Percentiles rank a stretch among this genome's conserved stretches.
phyloP scores from a whole-genome alignment of 305 asterid genomes.

The Solanum aculeatissimum region DNA sequence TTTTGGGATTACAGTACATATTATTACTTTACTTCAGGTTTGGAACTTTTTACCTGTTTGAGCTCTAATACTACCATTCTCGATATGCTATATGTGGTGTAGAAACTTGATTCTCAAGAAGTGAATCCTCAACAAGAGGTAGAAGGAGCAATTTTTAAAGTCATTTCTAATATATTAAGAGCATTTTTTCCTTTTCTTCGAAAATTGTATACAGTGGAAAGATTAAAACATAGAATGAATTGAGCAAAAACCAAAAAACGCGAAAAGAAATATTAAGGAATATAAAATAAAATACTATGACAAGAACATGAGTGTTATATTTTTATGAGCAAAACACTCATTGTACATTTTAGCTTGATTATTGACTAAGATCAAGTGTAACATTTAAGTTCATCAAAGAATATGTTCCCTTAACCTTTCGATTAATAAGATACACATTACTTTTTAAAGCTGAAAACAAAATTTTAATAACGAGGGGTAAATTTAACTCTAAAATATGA shows the following conservation, averaged over 20 bases:
- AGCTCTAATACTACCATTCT: neutral
- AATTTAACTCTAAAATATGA: no score
- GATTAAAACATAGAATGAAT: neutral
- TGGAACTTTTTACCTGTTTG: neutral
- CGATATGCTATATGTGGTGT: neutral
- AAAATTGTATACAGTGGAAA: neutral
- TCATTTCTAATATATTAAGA: neutral
- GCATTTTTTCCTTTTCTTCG: neutral
- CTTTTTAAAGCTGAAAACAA: neutral
- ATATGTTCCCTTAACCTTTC: neutral
- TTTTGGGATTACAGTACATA: neutral
- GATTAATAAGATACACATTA: neutral
- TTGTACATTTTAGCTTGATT: neutral
- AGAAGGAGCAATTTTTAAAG: no score
- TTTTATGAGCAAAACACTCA: neutral
- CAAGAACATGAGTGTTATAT: neutral
- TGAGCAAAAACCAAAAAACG: neutral
- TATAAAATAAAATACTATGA: neutral
- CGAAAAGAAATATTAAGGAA: neutral
- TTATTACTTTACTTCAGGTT: neutral
- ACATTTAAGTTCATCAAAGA: neutral
- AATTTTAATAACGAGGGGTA: no score
- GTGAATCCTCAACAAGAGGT: neutral
- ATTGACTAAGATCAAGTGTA: neutral
- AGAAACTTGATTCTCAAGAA: neutral